Base-by-base conservation (phyloP, 208 protist species). In the Crithidia thermophila region DNA sequence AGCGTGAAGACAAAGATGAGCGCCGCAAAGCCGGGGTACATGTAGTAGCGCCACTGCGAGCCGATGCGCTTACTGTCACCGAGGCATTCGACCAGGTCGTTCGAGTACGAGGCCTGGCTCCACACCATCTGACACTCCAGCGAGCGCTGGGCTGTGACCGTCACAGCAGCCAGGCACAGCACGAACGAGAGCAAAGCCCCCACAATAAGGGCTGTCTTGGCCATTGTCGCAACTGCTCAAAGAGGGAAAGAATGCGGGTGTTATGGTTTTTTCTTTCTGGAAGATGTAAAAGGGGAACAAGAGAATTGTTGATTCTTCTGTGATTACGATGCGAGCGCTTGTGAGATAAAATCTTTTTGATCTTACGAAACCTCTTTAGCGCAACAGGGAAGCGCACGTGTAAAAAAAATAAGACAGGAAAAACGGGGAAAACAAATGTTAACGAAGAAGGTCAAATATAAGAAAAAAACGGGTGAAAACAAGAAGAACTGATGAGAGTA, bases 51-150 rank as follows among this genome's bases (percentile, higher is more conserved):
- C 83, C 77, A 89, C 70, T 92, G 81, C 8, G 45, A 68, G 33
- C 62, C 42, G 34, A 93, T 77, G 23, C 77, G 84, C 6, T 84
- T 67, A 13, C 45, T 65, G 73, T 90, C 66, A 9, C 30, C 69
- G 18, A 93, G 46, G 64, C 89, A 94, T 3, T 75, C 58, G 16
- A 88, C 7, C 7, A 94, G 20, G 56, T 84, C 72, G 57, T 94
- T 94, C 49, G 72, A 37, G 16, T 33, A 39, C 9, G 69, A 85
- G 0, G 89, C 72, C n/a, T 75, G 84, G 4, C 28, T 61, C 89
- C 89, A 94, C 16, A 89, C 82, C 23, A 72, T 85, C 50, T 93
- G 71, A 42, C 89, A 94, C 52, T 82, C 77, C n/a, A 94, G 59
- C n/a, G 85, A 88, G 30, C 51, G 72, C 64, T 85, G 75, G 18